Conservation (phyloP, 805 yeast species). For the Wickerhamia fluorescens region DNA sequence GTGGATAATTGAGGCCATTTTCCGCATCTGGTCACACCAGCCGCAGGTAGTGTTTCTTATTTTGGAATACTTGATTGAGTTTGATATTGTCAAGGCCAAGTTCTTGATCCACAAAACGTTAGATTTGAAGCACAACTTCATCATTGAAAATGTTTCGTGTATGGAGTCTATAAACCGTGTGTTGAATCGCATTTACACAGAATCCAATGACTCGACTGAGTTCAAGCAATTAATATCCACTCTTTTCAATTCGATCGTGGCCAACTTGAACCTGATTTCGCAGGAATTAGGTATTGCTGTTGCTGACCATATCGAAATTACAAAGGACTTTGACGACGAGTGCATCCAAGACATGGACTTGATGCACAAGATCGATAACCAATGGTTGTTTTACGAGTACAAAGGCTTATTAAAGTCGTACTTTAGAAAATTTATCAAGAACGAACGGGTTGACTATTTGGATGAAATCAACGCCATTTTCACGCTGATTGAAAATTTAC, state of each 20-base stretch:
- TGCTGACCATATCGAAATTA: slow-evolving; percentile 16
- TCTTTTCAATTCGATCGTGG: slow-evolving; percentile 20
- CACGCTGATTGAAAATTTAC: slow-evolving; percentile 13
- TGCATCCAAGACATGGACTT: slow-evolving; percentile 17
- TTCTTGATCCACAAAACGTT: slow-evolving; percentile 22
- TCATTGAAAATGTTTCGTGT: slow-evolving; percentile 35
- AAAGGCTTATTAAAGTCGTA: slow-evolving; percentile 34
- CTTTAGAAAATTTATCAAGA: slow-evolving; percentile 21
- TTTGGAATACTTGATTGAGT: slow-evolving; percentile 36
- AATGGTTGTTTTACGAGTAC: slow-evolving; percentile 39
- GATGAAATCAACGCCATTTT: slow-evolving; percentile 13
- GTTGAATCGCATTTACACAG: slow-evolving; percentile 16
- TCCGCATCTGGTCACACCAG: slow-evolving; percentile 38
- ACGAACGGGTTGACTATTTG: slow-evolving; percentile 7
- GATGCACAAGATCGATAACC: slow-evolving; percentile 22
- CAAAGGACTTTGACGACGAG: slow-evolving; percentile 18
- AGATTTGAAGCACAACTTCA: slow-evolving; percentile 21
- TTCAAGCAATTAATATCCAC: slow-evolving; percentile 14
- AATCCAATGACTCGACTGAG: slow-evolving; percentile 4
- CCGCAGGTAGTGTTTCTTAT: slow-evolving; percentile 39
- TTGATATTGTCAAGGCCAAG: slow-evolving; percentile 24
- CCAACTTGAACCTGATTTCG: slow-evolving; percentile 23
- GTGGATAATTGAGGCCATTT: slow-evolving; percentile 32
- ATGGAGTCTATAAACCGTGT: slow-evolving; percentile 36
- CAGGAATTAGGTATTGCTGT: slow-evolving; percentile 9